Conservation (phyloP, 2,329 filamentous ascomycete species). For the Trichoderma sp. region DNA sequence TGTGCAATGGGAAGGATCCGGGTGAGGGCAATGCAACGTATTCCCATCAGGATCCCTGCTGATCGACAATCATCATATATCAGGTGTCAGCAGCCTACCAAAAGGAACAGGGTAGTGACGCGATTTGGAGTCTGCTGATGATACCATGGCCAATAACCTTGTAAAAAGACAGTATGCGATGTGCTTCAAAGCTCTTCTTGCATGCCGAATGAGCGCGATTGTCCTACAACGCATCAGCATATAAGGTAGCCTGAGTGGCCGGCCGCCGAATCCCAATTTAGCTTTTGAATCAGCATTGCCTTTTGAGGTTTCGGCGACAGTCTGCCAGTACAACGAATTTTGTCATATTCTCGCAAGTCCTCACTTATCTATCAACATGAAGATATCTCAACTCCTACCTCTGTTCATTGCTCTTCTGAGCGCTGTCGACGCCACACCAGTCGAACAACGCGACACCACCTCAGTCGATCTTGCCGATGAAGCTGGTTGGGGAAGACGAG, state of each 20-base stretch:
- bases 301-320: neutral
- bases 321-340: neutral
- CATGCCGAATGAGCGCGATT: no score
- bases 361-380: neutral
- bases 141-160: no score
- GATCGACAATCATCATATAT: neutral
- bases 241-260: neutral
- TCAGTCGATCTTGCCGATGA: constrained; percentile 5
- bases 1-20: neutral
- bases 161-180: neutral
- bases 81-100: no score
- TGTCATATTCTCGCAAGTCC: neutral
- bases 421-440: constrained; percentile 17
- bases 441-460: neutral
- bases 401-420: neutral
- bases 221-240: neutral
- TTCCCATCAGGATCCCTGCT: neutral
- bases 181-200: neutral
- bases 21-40: constrained; percentile 1
- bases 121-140: no score
- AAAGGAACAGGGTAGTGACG: no score
- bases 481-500: constrained; percentile 6
- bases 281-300: neutral
- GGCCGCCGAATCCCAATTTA: neutral
- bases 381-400: constrained; percentile 6